These are phyloP conservation scores for Cryptomeria japonica DNA, from an alignment of 75 land plant species.

Conservation along the genomic window DNA sequence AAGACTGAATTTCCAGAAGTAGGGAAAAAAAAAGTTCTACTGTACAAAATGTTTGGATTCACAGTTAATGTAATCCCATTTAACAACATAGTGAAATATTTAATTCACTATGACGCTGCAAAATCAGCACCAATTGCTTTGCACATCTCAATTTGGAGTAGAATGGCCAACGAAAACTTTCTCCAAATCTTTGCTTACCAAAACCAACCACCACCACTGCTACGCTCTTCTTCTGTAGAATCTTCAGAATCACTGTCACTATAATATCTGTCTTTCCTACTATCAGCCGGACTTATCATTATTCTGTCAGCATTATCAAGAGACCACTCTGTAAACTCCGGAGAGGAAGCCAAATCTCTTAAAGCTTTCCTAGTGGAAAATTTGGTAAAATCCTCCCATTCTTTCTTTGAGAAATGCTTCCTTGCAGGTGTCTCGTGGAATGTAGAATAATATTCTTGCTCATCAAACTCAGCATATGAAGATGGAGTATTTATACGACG, in stretches of 20 bases:
- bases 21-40: neutral
- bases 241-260: neutral
- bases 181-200: neutral
- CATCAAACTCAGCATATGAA: constrained; percentile 4
- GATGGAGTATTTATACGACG: neutral
- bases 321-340: constrained; percentile 83
- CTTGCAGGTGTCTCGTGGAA: constrained; percentile 73
- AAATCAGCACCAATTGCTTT: neutral
- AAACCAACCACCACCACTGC: constrained; percentile 7
- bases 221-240: neutral
- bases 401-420: constrained; percentile 58
- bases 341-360: constrained; percentile 65
- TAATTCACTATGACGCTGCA: neutral
- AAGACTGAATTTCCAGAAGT: neutral
- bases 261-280: neutral
- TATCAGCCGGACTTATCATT: constrained; percentile 43
- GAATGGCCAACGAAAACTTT: neutral
- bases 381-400: constrained; percentile 70
- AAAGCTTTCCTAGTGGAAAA: constrained; percentile 55
- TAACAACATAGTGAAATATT: neutral
- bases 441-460: constrained; percentile 52
- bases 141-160: neutral
- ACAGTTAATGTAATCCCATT: neutral
- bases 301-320: constrained; percentile 68
- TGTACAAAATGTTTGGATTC: neutral